Conservation (phyloP, 208 protist genomes). For the Leishmania martiniquensis region DNA sequence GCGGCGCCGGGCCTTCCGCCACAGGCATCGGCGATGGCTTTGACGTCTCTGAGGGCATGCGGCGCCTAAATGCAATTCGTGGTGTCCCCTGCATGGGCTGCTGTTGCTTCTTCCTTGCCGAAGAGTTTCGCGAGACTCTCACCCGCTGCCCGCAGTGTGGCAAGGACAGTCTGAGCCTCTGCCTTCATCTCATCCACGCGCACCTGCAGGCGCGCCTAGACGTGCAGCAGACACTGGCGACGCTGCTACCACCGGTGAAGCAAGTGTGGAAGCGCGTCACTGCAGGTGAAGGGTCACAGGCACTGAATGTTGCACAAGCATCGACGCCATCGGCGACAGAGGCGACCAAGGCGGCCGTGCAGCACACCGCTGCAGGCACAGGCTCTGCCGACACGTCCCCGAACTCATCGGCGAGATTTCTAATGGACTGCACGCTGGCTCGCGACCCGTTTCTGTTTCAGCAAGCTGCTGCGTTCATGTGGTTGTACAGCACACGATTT, state of each 20-base stretch:
- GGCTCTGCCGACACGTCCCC: background rate
- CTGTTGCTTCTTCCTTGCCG: slow-evolving; percentile 61
- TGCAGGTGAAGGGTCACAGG: background rate
- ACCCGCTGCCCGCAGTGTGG: slow-evolving; percentile 65
- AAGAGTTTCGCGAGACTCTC: slow-evolving; percentile 58
- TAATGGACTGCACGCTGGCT: slow-evolving; percentile 50
- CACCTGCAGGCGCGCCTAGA: slow-evolving; percentile 10
- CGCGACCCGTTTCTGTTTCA: slow-evolving; percentile 87
- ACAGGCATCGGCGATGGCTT: slow-evolving; percentile 19
- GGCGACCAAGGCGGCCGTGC: background rate
- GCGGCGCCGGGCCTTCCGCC: background rate
- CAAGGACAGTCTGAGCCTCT: slow-evolving; percentile 46
- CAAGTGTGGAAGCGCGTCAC: slow-evolving; percentile 20
- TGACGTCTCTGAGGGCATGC: slow-evolving; percentile 44
- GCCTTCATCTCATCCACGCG: slow-evolving; percentile 26
- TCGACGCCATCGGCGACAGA: background rate
- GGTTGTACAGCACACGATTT: slow-evolving; percentile 63
- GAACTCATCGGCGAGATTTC: background rate
- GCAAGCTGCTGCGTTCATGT: slow-evolving; percentile 80
- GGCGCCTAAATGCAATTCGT: slow-evolving; percentile 38
- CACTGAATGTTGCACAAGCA: background rate
- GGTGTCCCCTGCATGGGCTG: slow-evolving; percentile 71
- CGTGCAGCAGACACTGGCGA: slow-evolving; percentile 24
- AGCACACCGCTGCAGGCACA: background rate
- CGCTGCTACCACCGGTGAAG: slow-evolving; percentile 15